phyloP scores from a whole-genome alignment of 78 protist genomes.

The Monocercomonoides exilis region DNA sequence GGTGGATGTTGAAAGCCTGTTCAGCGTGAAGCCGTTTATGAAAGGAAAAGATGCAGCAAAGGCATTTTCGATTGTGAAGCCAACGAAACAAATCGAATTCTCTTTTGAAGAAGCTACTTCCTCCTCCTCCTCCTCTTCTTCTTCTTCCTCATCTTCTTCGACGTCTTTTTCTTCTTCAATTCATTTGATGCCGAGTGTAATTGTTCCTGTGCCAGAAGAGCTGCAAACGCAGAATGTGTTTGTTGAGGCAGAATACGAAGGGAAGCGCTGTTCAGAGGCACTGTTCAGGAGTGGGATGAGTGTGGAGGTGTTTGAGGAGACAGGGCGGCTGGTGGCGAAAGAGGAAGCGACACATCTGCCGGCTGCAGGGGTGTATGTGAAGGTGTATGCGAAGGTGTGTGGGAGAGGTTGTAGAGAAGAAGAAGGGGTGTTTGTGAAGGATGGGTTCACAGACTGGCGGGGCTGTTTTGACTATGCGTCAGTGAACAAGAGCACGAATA shows the following conservation, averaged over 20 bases:
- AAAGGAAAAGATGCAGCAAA: background rate
- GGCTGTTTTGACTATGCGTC: background rate
- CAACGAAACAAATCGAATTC: background rate
- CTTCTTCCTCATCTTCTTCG: too few relatives aligned
- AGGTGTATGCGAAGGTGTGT: background rate
- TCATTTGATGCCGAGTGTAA: background rate
- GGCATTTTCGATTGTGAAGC: background rate
- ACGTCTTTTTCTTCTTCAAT: too few relatives aligned
- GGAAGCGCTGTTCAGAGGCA: background rate
- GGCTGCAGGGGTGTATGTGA: background rate
- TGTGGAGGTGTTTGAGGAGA: background rate
- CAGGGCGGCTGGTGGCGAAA: background rate
- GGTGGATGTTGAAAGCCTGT: background rate
- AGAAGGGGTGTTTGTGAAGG: background rate
- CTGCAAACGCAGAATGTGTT: background rate
- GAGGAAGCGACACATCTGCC: background rate
- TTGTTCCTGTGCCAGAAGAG: background rate
- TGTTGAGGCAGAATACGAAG: background rate
- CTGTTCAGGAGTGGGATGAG: background rate
- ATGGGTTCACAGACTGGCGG: background rate
- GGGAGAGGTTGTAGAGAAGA: background rate
- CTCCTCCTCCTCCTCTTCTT: too few relatives aligned
- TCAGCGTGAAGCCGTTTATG: background rate
- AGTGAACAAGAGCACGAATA: background rate
- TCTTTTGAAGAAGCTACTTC: background rate